Evolutionary conservation across 352 stramenopile genomes (phyloP), one percentile per base, ranked within the genome.

Genomic region (Chrysophaeum taylorii): DNA sequence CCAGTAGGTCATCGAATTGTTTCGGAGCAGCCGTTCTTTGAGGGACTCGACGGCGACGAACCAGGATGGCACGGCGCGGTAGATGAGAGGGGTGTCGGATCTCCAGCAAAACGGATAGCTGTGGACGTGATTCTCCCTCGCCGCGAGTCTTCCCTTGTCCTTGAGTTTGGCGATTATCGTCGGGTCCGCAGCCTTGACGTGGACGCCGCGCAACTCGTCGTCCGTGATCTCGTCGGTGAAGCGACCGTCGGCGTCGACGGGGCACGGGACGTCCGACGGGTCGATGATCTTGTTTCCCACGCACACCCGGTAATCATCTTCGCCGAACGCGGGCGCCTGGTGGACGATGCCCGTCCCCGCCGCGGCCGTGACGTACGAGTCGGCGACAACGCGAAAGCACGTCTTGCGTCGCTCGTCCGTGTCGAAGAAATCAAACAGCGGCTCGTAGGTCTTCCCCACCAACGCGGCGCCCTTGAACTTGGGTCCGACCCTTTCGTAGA

Each of bases 291-390:
- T 89, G 71, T 98, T 82, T 41, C 87, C 90, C 50, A 99, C 80
- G 74, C 95, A 99, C 37, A 99, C 95, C 53, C 95, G 92, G 86
- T 98, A 98, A 95, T 99, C 96, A 78, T 99, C 95, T 78, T 99
- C 96, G 85, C 96, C 96, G 76, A 99, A 99, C 5, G 93, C 96
- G 1, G 96, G 94, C 9, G 95, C 93, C 78, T 98, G 92, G 82
- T 99, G 94, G 29, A 99, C 93, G 69, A 98, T 97, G 70, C 94
- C 94, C 0, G 92, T 97, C 81, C 82, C 96, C 84, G 77, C 90
- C 73, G 96, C 93, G 78, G 97, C 91, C 9, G 92, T 98, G 15
- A 99, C 96, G 78, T 99, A 99, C 42, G 81, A 91, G 78, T 99
- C 96, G 38, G 83, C 89, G n/a, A 98, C 77, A 41, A 99, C 92